phyloP scores from a whole-genome alignment of 306 rosid genomes.

The Vigna trinervia region DNA sequence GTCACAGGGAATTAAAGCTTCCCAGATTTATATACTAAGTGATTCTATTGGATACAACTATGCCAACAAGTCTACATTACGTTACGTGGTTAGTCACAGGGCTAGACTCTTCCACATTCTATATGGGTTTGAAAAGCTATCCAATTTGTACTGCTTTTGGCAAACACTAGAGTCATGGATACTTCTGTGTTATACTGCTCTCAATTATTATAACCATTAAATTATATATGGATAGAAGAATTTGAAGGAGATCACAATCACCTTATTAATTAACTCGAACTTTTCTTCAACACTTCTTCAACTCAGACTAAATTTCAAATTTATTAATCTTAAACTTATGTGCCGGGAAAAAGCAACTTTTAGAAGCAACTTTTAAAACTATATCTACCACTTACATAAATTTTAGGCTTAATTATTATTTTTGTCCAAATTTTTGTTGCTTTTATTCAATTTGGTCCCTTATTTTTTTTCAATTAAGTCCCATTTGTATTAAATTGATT shows the following conservation, averaged over 20 bases:
- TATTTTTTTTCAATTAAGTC: too few species aligned
- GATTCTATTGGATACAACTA: neutral
- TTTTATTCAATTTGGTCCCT: too few species aligned
- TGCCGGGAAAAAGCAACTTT: constrained; percentile 17
- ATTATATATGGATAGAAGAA: constrained; percentile 25
- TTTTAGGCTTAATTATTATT: neutral
- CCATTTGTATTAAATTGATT: too few species aligned
- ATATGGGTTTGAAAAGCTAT: constrained; percentile 1
- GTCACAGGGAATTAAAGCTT: too few species aligned
- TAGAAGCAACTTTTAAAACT: constrained; percentile 30
- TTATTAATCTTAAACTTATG: constrained; percentile 9
- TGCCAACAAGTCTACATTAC: neutral
- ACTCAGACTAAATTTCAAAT: constrained; percentile 11
- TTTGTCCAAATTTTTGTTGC: too few species aligned
- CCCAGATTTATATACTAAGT: neutral
- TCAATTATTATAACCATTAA: constrained; percentile 20
- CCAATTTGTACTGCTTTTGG: constrained; percentile 1
- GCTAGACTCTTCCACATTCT: neutral
- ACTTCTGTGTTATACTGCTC: neutral
- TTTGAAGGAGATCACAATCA: constrained; percentile 6
- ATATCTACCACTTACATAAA: constrained; percentile 22
- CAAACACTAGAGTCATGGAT: constrained; percentile 11
- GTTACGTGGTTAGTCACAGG: neutral
- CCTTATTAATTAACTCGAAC: neutral
- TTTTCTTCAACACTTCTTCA: constrained; percentile 5